phyloP scores from a whole-genome alignment of 495 filamentous ascomycete genomes.

The Penicillium cataractarum region DNA sequence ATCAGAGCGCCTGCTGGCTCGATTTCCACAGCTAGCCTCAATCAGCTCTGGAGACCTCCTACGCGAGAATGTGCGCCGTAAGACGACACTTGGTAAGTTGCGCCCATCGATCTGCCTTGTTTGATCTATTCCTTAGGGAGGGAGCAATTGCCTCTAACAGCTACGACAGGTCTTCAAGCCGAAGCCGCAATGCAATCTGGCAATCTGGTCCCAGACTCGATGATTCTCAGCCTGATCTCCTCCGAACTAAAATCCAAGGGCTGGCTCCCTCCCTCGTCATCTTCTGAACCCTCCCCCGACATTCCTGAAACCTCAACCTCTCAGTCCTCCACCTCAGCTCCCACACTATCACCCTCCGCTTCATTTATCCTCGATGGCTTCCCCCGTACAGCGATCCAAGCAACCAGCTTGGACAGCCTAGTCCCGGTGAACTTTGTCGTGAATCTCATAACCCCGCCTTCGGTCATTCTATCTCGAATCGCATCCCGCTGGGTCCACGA shows the following conservation, averaged over 20 bases:
- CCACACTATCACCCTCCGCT: conserved; percentile 71
- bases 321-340: conserved; percentile 19
- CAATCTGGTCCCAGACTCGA: conserved; percentile 80
- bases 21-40: conserved; percentile 85
- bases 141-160: conserved; percentile 4
- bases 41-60: conserved; percentile 94
- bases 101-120: not conserved
- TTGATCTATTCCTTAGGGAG: not conserved
- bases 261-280: conserved; percentile 62
- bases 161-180: conserved; percentile 74
- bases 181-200: conserved; percentile 84
- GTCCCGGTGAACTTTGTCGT: conserved; percentile 93
- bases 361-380: conserved; percentile 97
- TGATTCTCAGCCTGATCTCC: conserved; percentile 90
- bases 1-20: conserved; percentile 79
- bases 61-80: conserved; percentile 85
- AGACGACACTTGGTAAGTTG: conserved; percentile 77
- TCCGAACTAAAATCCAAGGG: conserved; percentile 81
- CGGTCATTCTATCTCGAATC: conserved; percentile 87
- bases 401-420: conserved; percentile 70
- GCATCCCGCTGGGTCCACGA: conserved; percentile 92
- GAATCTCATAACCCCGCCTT: conserved; percentile 51
- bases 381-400: conserved; percentile 84
- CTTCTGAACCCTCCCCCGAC: conserved; percentile 15
- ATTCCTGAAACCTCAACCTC: conserved; percentile 17